Percentiles rank a stretch among this genome's conserved stretches.
Evolutionary conservation across 495 filamentous ascomycete species (phyloP).

Genomic region (Xylaria bambusicola): DNA sequence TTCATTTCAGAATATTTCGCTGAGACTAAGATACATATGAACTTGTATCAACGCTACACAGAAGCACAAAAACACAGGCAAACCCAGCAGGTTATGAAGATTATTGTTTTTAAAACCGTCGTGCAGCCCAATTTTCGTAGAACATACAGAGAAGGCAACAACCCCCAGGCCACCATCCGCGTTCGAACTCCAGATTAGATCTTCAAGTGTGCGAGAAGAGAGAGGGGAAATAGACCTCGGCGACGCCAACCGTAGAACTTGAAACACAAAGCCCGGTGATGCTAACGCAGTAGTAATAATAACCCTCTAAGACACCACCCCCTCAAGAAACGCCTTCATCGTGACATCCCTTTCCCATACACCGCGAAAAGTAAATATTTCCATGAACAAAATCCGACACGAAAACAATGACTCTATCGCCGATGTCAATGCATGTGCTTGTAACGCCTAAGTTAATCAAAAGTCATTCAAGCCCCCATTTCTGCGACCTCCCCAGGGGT

Average conservation of each 20-base stretch:
- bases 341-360: slow-evolving; percentile 8
- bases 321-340: slow-evolving; percentile 16
- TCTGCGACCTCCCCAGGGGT: not conserved
- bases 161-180: too few species aligned
- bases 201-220: not conserved
- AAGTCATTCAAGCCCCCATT: not conserved
- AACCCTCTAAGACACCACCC: slow-evolving; percentile 14
- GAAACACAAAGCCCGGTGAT: slow-evolving; percentile 3
- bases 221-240: not conserved
- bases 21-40: too few species aligned
- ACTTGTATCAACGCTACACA: too few species aligned
- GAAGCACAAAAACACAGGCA: too few species aligned
- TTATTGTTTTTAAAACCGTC: too few species aligned
- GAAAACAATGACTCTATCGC: slow-evolving; percentile 6
- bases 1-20: too few species aligned
- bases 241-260: not conserved
- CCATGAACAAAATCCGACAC: not conserved
- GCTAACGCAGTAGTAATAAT: slow-evolving; percentile 7
- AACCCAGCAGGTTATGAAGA: too few species aligned
- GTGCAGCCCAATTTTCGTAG: too few species aligned
- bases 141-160: too few species aligned
- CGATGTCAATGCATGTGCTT: slow-evolving; percentile 3
- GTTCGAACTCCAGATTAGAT: too few species aligned
- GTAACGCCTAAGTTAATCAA: slow-evolving; percentile 6
- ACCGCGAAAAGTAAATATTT: not conserved